phyloP scores from a whole-genome alignment of 2,329 filamentous ascomycete genomes.

The Talaromyces funiculosus region DNA sequence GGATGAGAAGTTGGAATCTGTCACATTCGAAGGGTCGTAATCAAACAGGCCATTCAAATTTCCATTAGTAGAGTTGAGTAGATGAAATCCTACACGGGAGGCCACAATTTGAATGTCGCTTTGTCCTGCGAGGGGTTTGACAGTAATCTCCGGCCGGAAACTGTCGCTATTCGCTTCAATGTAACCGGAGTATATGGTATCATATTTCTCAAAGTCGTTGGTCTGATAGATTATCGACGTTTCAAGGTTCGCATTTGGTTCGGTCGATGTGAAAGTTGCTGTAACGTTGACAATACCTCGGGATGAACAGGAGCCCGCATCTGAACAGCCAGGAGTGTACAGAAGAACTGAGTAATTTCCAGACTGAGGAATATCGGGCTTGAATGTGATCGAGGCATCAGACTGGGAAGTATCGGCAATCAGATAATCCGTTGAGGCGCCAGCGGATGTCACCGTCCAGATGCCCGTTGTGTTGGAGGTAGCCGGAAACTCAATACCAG shows the following conservation, averaged over 20 bases:
- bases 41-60: constrained; percentile 88
- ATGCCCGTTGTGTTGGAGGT: constrained; percentile 64
- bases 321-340: constrained; percentile 84
- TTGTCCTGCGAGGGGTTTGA: constrained; percentile 61
- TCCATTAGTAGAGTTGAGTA: constrained; percentile 60
- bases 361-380: constrained; percentile 77
- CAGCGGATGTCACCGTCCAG: constrained; percentile 57
- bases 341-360: constrained; percentile 89
- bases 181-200: constrained; percentile 79
- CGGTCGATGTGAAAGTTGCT: constrained; percentile 55
- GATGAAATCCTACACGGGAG: constrained; percentile 72
- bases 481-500: constrained; percentile 59
- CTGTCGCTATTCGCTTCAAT: constrained; percentile 67
- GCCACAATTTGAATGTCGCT: constrained; percentile 74
- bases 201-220: constrained; percentile 95
- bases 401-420: constrained; percentile 58
- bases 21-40: constrained; percentile 62
- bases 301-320: constrained; percentile 68
- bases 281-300: constrained; percentile 81
- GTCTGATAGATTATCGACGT: constrained; percentile 72
- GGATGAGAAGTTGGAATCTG: constrained; percentile 60
- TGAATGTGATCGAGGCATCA: constrained; percentile 59
- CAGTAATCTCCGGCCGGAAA: constrained; percentile 75
- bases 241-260: constrained; percentile 45
- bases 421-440: constrained; percentile 69